A percentile compares a stretch with the other conserved stretches of the same genome.
Evolutionary conservation across 129 eudicot species (phyloP).

Genomic region (Saposhnikovia divaricata): DNA sequence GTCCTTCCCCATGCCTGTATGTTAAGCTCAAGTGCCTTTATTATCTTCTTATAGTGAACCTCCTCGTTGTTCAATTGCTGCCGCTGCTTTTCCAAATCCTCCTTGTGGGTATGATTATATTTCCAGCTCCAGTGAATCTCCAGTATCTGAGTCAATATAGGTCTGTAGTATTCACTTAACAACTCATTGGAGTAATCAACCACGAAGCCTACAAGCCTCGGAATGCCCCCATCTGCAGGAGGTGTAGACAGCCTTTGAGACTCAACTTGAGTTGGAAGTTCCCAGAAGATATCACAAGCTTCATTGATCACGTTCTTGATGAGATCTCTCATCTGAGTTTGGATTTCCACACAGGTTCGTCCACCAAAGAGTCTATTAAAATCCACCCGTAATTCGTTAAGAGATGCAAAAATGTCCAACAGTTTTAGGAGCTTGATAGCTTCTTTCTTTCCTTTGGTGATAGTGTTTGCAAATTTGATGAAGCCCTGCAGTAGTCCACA

Average conservation of each 20-base stretch:
- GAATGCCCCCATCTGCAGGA: slow-evolving; percentile 62
- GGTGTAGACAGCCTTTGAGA: slow-evolving; percentile 48
- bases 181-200: slow-evolving; percentile 55
- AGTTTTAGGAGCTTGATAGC: slow-evolving; percentile 70
- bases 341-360: slow-evolving; percentile 46
- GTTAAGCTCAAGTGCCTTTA: slow-evolving; percentile 55
- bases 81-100: slow-evolving; percentile 25
- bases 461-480: slow-evolving; percentile 45
- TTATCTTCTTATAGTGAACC: slow-evolving; percentile 32
- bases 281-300: slow-evolving; percentile 52
- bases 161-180: slow-evolving; percentile 53
- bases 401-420: slow-evolving; percentile 48
- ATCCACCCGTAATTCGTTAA: slow-evolving; percentile 48
- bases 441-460: slow-evolving; percentile 65
- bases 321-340: slow-evolving; percentile 56
- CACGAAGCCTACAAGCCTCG: slow-evolving; percentile 54
- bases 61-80: slow-evolving; percentile 18
- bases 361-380: slow-evolving; percentile 68
- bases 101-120: neutral
- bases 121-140: slow-evolving; percentile 71
- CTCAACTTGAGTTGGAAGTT: slow-evolving; percentile 62
- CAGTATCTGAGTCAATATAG: slow-evolving; percentile 46
- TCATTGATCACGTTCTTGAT: slow-evolving; percentile 58
- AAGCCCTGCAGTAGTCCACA: slow-evolving; percentile 45
- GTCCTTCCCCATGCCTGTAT: slow-evolving; percentile 61